A percentile compares a stretch with the other conserved stretches of the same genome.
Conservation (phyloP, 306 rosid genomes). For the Ormosia semicastrata region DNA sequence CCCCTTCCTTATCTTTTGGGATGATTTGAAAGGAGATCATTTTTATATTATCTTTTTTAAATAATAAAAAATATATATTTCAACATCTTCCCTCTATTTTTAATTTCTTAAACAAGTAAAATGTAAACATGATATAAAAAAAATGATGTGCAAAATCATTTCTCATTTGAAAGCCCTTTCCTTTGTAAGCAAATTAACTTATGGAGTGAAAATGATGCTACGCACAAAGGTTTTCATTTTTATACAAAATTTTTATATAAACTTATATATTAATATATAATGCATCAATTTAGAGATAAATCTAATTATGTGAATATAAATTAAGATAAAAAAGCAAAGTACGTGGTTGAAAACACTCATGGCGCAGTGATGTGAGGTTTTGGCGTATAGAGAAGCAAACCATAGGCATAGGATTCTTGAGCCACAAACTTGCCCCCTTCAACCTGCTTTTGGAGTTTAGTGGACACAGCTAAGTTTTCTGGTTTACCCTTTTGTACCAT, state of each 20-base stretch:
- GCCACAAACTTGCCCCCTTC: slow-evolving; percentile 40
- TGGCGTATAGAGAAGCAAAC: slow-evolving; percentile 18
- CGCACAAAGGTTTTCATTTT: neutral
- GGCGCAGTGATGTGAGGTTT: slow-evolving; percentile 7
- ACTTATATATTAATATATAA: neutral
- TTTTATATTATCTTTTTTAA: no score
- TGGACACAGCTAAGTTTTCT: neutral
- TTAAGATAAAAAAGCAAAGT: slow-evolving; percentile 6
- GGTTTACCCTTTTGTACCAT: slow-evolving; percentile 6
- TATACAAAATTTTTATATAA: neutral
- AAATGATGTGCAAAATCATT: no score
- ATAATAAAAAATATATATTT: no score
- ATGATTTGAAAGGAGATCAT: neutral
- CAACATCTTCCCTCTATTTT: no score
- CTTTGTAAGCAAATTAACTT: neutral
- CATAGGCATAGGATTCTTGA: slow-evolving; percentile 48
- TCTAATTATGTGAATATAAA: slow-evolving; percentile 1
- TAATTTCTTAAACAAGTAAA: no score
- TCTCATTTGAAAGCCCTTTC: slow-evolving; percentile 11
- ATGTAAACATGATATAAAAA: no score
- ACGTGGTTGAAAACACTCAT: slow-evolving; percentile 1
- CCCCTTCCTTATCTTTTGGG: neutral
- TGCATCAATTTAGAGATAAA: neutral
- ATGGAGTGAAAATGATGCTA: neutral
- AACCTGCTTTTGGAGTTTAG: slow-evolving; percentile 31